Evolutionary conservation across 345 rosid species (phyloP).

Genomic region (Rhodomyrtus tomentosa): DNA sequence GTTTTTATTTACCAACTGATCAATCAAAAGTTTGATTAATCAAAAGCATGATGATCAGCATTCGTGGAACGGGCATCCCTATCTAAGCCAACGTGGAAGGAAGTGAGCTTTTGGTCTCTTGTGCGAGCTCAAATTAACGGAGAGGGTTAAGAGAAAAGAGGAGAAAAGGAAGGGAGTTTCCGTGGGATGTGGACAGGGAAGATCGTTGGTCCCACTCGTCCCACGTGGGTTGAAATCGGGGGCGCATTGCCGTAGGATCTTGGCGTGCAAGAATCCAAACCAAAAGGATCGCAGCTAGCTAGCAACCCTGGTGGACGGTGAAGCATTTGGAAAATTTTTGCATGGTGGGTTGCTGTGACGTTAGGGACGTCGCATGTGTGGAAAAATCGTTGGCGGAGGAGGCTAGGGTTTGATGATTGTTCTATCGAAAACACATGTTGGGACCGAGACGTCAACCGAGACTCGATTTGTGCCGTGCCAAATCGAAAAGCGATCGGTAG

Average conservation of each 20-base stretch:
- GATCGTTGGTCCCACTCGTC: not conserved
- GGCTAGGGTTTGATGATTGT: not conserved
- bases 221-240: not conserved
- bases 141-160: not conserved
- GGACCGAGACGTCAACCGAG: not conserved
- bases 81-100: not conserved
- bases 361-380: no score
- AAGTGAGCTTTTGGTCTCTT: not conserved
- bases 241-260: not conserved
- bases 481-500: not conserved
- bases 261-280: not conserved
- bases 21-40: not conserved
- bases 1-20: not conserved
- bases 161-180: not conserved
- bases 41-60: not conserved
- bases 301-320: not conserved
- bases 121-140: not conserved
- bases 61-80: not conserved
- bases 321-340: not conserved
- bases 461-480: accelerated
- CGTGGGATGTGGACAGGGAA: not conserved
- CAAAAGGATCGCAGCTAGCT: no score
- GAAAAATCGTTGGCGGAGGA: not conserved
- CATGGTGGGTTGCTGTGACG: not conserved
- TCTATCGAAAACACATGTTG: not conserved